These are phyloP conservation scores for Euphorbia schlechtendalii DNA, from an alignment of 441 rosid genomes.

Conservation along the genomic window DNA sequence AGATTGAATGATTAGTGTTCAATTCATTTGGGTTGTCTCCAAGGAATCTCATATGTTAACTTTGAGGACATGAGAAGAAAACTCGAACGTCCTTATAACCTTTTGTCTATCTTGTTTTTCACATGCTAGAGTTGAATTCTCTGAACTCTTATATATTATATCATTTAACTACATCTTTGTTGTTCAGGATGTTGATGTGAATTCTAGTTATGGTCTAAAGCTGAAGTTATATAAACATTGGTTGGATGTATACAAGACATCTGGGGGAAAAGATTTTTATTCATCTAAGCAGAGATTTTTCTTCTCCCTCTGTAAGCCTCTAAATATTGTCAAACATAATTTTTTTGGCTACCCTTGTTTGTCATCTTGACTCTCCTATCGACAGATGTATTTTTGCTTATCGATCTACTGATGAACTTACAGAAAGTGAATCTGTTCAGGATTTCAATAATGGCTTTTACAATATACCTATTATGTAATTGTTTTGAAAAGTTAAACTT, in stretches of 20 bases:
- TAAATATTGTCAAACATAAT: conserved; percentile 6
- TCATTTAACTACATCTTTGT: background rate
- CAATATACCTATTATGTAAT: background rate
- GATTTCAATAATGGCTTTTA: no score
- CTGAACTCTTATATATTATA: background rate
- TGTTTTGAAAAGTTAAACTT: background rate
- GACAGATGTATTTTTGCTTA: conserved; percentile 1
- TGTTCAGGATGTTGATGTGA: conserved; percentile 30
- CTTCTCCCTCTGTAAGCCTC: conserved; percentile 72
- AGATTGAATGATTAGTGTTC: background rate
- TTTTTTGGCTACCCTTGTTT: conserved; percentile 4
- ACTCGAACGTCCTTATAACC: background rate
- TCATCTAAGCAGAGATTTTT: conserved; percentile 61
- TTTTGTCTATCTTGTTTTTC: background rate
- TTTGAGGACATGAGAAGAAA: background rate
- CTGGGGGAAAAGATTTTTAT: conserved; percentile 62
- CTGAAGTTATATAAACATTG: conserved; percentile 70
- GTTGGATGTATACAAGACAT: conserved; percentile 51
- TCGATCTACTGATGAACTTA: background rate
- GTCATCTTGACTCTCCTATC: background rate
- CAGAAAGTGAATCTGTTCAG: background rate
- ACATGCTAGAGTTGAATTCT: background rate
- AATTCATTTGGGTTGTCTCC: background rate
- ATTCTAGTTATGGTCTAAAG: conserved; percentile 48
- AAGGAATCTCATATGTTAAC: background rate